phyloP scores from a whole-genome alignment of 2,329 filamentous ascomycete species.

The Xylariales sp. region DNA sequence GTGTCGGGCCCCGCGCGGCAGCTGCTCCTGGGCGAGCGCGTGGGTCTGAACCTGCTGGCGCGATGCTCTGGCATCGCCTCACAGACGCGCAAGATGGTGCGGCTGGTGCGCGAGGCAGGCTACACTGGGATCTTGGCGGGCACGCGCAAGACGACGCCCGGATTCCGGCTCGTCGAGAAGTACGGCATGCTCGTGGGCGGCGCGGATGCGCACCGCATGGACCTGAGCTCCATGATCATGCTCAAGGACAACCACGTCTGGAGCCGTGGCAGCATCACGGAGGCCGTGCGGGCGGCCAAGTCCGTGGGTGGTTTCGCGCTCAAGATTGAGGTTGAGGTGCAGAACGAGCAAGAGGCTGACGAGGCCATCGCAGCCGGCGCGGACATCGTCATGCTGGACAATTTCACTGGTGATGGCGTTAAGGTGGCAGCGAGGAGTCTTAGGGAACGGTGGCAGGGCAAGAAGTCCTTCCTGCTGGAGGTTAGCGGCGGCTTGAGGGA shows the following conservation, averaged over 20 bases:
- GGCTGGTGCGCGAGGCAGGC: conserved; percentile 57
- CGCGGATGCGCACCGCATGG: conserved; percentile 86
- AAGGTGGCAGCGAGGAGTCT: conserved; percentile 68
- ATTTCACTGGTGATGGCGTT: conserved; percentile 80
- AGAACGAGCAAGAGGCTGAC: conserved; percentile 81
- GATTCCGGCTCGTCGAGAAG: conserved; percentile 93
- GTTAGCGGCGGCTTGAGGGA: conserved; percentile 86
- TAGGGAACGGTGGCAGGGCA: conserved; percentile 75
- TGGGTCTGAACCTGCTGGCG: conserved; percentile 85
- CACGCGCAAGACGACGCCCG: conserved; percentile 94
- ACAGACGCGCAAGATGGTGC: conserved; percentile 52
- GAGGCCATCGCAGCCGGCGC: conserved; percentile 88
- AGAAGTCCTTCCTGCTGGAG: conserved; percentile 75
- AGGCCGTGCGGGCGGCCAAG: conserved; percentile 80
- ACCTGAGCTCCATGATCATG: conserved; percentile 95
- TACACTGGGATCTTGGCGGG: conserved; percentile 85
- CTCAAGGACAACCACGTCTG: conserved; percentile 99
- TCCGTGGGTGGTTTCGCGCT: conserved; percentile 82
- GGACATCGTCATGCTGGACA: conserved; percentile 96
- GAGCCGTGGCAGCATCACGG: conserved; percentile 80
- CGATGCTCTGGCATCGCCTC: conserved; percentile 90
- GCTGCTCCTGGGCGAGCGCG: conserved; percentile 85
- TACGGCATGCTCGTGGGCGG: conserved; percentile 96
- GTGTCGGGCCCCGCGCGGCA: conserved; percentile 77
- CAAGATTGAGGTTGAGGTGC: conserved; percentile 95